phyloP scores from a whole-genome alignment of 495 filamentous ascomycete species.

The Neurospora sp. region DNA sequence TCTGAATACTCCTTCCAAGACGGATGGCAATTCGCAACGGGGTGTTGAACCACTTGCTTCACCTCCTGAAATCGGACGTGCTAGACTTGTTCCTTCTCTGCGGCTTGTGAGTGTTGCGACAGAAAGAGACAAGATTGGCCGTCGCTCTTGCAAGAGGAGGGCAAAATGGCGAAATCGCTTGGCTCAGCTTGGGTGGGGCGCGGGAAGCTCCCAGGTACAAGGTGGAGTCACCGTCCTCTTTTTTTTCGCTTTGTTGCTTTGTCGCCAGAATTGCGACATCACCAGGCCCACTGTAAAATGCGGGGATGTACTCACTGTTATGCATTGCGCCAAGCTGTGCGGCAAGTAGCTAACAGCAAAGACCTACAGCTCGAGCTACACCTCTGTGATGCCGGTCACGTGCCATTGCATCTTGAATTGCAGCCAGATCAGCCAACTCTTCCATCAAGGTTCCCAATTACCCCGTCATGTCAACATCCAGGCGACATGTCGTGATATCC shows the following conservation, averaged over 20 bases:
- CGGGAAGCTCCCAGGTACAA: not conserved
- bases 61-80: not conserved
- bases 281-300: not conserved
- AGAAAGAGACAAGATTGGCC: not conserved
- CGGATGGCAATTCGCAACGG: not conserved
- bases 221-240: not conserved
- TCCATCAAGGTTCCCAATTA: not conserved
- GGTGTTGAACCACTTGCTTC: not conserved
- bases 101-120: not conserved
- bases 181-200: conserved; percentile 12
- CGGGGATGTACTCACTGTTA: not conserved
- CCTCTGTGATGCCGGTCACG: not conserved
- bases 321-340: not conserved
- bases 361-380: not conserved
- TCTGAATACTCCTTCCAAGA: not conserved
- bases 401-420: not conserved
- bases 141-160: conserved; percentile 14
- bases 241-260: conserved; percentile 21
- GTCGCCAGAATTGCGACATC: conserved; percentile 27
- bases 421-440: not conserved
- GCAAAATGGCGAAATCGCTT: conserved; percentile 24
- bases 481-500: not conserved
- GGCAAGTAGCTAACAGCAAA: not conserved
- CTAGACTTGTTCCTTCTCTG: conserved; percentile 6
- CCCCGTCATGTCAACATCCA: not conserved